phyloP scores from a whole-genome alignment of 1,139 yeast species.

The Meyerozyma elateridarum region DNA sequence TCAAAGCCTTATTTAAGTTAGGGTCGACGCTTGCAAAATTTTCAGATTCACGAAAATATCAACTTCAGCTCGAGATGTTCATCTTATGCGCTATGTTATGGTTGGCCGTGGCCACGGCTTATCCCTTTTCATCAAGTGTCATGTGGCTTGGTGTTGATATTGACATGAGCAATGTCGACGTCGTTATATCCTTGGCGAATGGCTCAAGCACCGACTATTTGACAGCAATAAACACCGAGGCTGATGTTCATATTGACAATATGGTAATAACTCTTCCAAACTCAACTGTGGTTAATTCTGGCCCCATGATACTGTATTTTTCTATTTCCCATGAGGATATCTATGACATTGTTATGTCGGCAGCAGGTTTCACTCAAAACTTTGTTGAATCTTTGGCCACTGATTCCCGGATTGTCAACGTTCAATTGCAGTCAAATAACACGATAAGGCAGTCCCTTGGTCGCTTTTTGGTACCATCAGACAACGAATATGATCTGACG shows the following conservation, averaged over 20 bases:
- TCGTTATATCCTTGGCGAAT: constrained; percentile 3
- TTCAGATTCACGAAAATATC: constrained; percentile 1
- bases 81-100: not conserved
- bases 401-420: constrained; percentile 1
- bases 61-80: constrained; percentile 1
- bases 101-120: constrained; percentile 3
- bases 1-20: not conserved
- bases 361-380: constrained; percentile 2
- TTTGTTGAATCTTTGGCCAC: constrained; percentile 1
- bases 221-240: constrained; percentile 1
- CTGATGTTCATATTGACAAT: constrained; percentile 2
- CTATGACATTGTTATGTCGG: constrained; percentile 1
- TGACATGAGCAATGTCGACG: constrained; percentile 3
- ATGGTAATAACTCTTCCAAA: constrained; percentile 2
- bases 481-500: constrained; percentile 1
- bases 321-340: not conserved
- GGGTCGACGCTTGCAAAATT: not conserved
- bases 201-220: constrained; percentile 2
- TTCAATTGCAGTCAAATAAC: constrained; percentile 3
- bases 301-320: constrained; percentile 2
- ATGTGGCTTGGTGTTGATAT: not conserved
- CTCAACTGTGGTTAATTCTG: constrained; percentile 3
- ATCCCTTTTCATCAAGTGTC: constrained; percentile 4
- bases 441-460: constrained; percentile 4
- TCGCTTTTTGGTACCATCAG: constrained; percentile 3